These are phyloP conservation scores for Suillus discolor DNA, from an alignment of 768 basidiomycete genomes.

Conservation along the genomic window DNA sequence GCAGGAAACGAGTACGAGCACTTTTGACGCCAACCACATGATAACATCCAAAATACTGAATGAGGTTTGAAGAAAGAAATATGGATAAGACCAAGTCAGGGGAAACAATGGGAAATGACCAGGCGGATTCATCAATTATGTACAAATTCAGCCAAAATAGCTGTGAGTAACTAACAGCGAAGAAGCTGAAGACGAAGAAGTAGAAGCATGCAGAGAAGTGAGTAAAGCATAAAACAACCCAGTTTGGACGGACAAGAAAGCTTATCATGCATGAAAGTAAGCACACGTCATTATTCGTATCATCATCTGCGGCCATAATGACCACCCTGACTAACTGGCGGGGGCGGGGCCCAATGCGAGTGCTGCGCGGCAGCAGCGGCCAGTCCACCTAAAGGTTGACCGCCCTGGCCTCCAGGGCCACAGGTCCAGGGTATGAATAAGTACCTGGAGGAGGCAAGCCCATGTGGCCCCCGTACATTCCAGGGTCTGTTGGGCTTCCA, in stretches of 20 bases:
- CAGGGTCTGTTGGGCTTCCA: constrained; percentile 42
- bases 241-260: constrained; percentile 10
- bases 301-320: constrained; percentile 60
- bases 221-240: constrained; percentile 20
- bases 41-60: constrained; percentile 6
- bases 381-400: constrained; percentile 53
- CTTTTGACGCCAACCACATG: constrained; percentile 1
- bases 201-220: constrained; percentile 19
- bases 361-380: constrained; percentile 65
- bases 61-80: background rate
- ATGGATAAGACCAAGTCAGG: constrained; percentile 28
- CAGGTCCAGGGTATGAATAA: constrained; percentile 44
- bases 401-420: constrained; percentile 37
- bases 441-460: constrained; percentile 31
- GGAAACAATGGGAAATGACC: constrained; percentile 17
- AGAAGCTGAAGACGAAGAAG: constrained; percentile 12
- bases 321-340: constrained; percentile 45
- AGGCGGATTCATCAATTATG: constrained; percentile 30
- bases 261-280: constrained; percentile 4
- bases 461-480: constrained; percentile 58
- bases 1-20: constrained; percentile 15
- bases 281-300: constrained; percentile 2
- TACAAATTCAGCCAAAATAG: constrained; percentile 33
- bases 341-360: constrained; percentile 49
- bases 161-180: constrained; percentile 27